Base-by-base conservation (phyloP, 2,329 filamentous ascomycete species). In the Calonectria honghensis region DNA sequence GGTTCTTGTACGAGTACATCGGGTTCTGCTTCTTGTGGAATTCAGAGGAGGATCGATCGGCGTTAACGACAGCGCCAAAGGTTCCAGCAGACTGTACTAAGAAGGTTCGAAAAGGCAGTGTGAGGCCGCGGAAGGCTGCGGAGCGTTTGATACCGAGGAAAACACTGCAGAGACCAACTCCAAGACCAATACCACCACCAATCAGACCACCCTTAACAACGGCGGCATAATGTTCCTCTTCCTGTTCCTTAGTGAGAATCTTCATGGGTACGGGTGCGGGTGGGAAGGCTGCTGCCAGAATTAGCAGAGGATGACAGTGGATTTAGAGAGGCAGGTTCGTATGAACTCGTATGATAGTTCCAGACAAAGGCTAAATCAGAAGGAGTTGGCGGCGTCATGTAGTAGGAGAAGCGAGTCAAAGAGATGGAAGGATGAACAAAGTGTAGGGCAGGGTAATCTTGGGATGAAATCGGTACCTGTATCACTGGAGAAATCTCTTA, bases 221-320 rank as follows among this genome's bases (percentile, higher is more conserved):
- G 73, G 91, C 88, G 84, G 89, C 88, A 91, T 97, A 98, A 90
- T 98, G 96, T 68, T 91, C 94, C 74, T 89, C 85, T 87, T 98
- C 96, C 88, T 98, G 95, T 91, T 98, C 95, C 85, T 96, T 95
- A 81, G 94, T 97, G 84, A 98, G 91, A 83, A 98, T 89, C 93
- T 98, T 98, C 97, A 98, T 99, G 77, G 10, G 3, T 2, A 11
- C 10, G 35, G 13, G 35, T 37, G 10, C 1, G 10, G 35, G 35
- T 48, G 1, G 9, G 10, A 20, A 18, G 20, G 41, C 41, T 48
- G 5, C 11, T 20, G 41, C 11, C 7, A 48, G 16, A 48, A 11
- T 7, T 48, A n/a, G 20, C 14, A 18, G 16, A 48, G 10, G 41
- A 48, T 2, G 9, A 48, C 16, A 48, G 3, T n/a, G 16, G 20